Evolutionary conservation across 2,329 filamentous ascomycete species (phyloP), one percentile per base, ranked within the genome.

Genomic region (Trichoderma atrobrunneum): DNA sequence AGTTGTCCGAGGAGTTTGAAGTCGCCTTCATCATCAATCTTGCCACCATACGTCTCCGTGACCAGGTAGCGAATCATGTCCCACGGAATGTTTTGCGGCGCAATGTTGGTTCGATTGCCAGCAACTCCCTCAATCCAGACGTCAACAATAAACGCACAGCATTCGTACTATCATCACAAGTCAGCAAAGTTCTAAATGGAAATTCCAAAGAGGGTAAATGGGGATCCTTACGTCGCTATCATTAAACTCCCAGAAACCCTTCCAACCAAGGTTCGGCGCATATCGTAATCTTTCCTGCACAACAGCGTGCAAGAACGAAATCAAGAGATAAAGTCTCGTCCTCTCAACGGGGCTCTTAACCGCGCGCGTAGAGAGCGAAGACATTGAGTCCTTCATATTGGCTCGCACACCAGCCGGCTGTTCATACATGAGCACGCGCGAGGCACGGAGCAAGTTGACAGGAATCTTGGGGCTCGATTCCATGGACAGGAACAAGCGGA

Each of bases 231-330:
- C 93, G 83, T 99, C 96, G 77, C 95, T 97, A 82, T 99, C 97
- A 80, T 99, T 99, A 82, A 99, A 99, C 83, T 99, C 97, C 96
- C 97, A 99, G 87, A 98, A 97, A 69, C 94, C 94, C 85, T 97
- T 98, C 96, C 96, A 99, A 73, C 96, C 96, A 70, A 99, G 86
- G 72, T 88, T 95, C 0, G 96, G 97, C 28, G 95, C 95, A 81
- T 99, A 99, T 74, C 96, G 92, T 74, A 99, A 86, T 77, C 97
- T 88, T 82, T 99, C 96, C 81, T 99, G 96, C 12, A 98, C 91
- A 48, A 99, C 95, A 7, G 96, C 97, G 80, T 99, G 96, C 77
- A 99, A 81, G 88, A 99, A 98, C 3, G 93, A 96, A 48, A 99
- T 87, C 63, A 99, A 86, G 62, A 99, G 87, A 79, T 99, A 98